Conservation (phyloP, 495 filamentous ascomycete genomes). For the Penicilliopsis zonata region DNA sequence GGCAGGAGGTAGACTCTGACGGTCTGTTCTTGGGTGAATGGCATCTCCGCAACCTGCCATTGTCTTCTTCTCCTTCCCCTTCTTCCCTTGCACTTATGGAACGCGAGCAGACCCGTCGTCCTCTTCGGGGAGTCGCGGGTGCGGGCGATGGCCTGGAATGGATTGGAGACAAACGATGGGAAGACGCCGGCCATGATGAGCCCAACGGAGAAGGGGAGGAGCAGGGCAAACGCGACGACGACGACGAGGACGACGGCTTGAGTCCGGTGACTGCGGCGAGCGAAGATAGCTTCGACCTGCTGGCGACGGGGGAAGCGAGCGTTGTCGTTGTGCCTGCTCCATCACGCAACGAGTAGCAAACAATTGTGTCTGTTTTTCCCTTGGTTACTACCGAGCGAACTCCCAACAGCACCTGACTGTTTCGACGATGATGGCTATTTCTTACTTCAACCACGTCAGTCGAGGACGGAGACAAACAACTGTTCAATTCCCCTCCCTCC, state of each 20-base stretch:
- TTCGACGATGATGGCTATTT: not conserved
- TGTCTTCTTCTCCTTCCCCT: slow-evolving; percentile 7
- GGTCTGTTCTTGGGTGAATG: slow-evolving; percentile 90
- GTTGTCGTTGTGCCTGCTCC: slow-evolving; percentile 19
- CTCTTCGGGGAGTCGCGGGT: slow-evolving; percentile 12
- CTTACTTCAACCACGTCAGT: not conserved
- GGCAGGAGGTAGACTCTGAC: slow-evolving; percentile 68
- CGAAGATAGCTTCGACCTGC: slow-evolving; percentile 53
- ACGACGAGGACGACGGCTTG: slow-evolving; percentile 6
- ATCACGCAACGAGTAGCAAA: not conserved
- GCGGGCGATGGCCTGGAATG: slow-evolving; percentile 43
- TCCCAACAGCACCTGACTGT: too few relatives aligned
- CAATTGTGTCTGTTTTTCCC: too few relatives aligned
- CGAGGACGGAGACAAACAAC: not conserved
- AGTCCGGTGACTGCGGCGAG: slow-evolving; percentile 33
- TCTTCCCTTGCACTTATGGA: slow-evolving; percentile 32
- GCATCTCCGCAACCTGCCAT: slow-evolving; percentile 63
- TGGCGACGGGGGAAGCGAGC: slow-evolving; percentile 34
- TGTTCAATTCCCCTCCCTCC: not conserved
- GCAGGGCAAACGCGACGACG: slow-evolving; percentile 3
- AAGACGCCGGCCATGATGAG: slow-evolving; percentile 6
- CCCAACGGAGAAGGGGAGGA: slow-evolving; percentile 10
- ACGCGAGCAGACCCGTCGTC: slow-evolving; percentile 22
- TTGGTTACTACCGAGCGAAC: too few relatives aligned
- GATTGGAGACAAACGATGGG: slow-evolving; percentile 36